Evolutionary conservation across 2,329 filamentous ascomycete genomes (phyloP), one percentile per base, ranked within the genome.

Genomic region (Colletotrichum navitas): DNA sequence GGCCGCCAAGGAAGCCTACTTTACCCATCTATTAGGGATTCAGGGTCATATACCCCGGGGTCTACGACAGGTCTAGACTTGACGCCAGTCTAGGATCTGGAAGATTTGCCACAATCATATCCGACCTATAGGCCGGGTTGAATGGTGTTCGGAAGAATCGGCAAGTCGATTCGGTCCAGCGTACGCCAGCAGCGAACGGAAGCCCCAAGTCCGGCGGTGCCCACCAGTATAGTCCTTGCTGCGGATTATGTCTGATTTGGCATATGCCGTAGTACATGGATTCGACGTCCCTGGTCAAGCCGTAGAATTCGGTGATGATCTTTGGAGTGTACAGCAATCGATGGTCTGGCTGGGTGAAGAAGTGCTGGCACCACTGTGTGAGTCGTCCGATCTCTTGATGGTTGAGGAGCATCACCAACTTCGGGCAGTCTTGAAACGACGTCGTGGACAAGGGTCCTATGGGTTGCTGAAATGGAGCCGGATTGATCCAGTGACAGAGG

Each of bases 401-500:
- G 24, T 1, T 45, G 39, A 60, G 26, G 11, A 60, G 56, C 56
- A 60, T 43, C 56, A 60, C 56, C 16, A 45, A 16, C 41, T 60
- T 60, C 24, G 56, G 56, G 18, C 39, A 60, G 26, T 60, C n/a
- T 41, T 12, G 34, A 39, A 56, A 56, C 12, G 21, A 24, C 6
- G 54, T 39, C 12, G 34, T 14, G 3, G 11, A n/a, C 4, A 10
- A 5, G 21, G 2, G 6, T 24, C 1, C 24, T 5, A 5, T 26
- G 5, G 34, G 36, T 10, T n/a, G 6, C 6, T 24, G 34, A 10
- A 18, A 12, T 14, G 34, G 12, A 4, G 16, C 4, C 16, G 8
- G 45, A 8, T 63, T 63, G 11, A 63, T 41, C 61, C 61, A 45
- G 18, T 54, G 47, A 11, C 61, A 63, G 18, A 63, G 34, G 2